These are phyloP conservation scores for Actinidia polygama DNA, from an alignment of 179 eudicot genomes.

Conservation along the genomic window DNA sequence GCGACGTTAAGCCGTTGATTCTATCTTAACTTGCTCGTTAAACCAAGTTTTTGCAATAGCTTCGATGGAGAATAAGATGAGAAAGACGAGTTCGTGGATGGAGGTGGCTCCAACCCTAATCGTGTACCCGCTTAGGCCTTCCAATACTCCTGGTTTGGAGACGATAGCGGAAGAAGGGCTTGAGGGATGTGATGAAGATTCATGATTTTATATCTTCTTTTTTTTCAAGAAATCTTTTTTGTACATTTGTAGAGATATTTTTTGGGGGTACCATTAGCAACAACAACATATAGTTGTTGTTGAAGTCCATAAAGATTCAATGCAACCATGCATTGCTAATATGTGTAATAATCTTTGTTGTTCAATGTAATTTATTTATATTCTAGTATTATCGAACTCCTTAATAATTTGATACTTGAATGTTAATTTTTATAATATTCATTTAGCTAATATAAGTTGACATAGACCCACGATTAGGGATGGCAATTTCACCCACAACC, in stretches of 20 bases:
- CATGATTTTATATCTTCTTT: not conserved
- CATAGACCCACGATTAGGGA: not conserved
- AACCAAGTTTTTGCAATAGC: not conserved
- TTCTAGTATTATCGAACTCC: not conserved
- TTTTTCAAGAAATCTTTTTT: not conserved
- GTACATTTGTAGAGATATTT: not conserved
- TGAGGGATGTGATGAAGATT: slow-evolving; percentile 19
- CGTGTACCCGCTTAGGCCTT: slow-evolving; percentile 8
- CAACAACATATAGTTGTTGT: not conserved
- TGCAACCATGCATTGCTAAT: not conserved
- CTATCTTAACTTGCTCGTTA: not conserved
- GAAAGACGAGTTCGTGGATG: slow-evolving; percentile 15
- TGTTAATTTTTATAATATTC: too few relatives aligned
- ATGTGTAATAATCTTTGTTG: not conserved
- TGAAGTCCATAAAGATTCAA: not conserved
- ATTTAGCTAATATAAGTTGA: too few relatives aligned
- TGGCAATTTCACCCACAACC: not conserved
- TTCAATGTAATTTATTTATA: too few relatives aligned
- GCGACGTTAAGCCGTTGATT: not conserved
- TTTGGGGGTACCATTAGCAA: not conserved
- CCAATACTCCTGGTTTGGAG: slow-evolving; percentile 22
- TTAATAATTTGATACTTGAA: not conserved
- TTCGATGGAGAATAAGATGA: not conserved
- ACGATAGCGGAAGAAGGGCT: slow-evolving; percentile 20
- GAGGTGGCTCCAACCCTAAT: slow-evolving; percentile 28